Percentiles rank a stretch among this genome's conserved stretches.
Conservation (phyloP, 345 rosid genomes). For the Citrus mangshanensis region DNA sequence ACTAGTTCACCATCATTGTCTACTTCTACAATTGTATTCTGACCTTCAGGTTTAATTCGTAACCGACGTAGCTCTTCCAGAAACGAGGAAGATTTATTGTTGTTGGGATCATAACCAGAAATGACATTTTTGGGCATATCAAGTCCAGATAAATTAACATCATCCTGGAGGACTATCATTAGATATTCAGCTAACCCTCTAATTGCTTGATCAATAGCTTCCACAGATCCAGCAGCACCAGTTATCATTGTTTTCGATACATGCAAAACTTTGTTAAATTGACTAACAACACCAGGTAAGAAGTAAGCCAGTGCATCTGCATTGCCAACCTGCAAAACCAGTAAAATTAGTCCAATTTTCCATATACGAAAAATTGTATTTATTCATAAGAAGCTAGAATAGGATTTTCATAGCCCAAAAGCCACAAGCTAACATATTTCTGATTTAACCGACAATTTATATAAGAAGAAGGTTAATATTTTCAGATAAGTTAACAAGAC, state of each 20-base stretch:
- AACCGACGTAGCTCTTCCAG: slow-evolving; percentile 67
- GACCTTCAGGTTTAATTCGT: slow-evolving; percentile 43
- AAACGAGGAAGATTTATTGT: slow-evolving; percentile 44
- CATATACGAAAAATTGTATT: background rate
- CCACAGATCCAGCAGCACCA: slow-evolving; percentile 92
- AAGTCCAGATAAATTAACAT: slow-evolving; percentile 48
- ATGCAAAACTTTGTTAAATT: slow-evolving; percentile 74
- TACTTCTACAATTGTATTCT: slow-evolving; percentile 27
- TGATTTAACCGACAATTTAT: background rate
- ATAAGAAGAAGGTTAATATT: background rate
- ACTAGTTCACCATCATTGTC: slow-evolving; percentile 29
- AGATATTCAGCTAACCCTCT: slow-evolving; percentile 89
- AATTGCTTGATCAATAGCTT: slow-evolving; percentile 76
- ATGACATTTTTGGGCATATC: slow-evolving; percentile 23
- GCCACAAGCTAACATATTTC: background rate
- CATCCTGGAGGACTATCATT: slow-evolving; percentile 79
- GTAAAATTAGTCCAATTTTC: slow-evolving; percentile 10
- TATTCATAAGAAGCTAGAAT: background rate
- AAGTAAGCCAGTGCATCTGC: slow-evolving; percentile 93
- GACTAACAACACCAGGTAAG: slow-evolving; percentile 93
- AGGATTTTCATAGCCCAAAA: background rate
- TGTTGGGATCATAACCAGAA: slow-evolving; percentile 27
- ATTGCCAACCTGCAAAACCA: slow-evolving; percentile 62
- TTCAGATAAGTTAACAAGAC: too few relatives aligned
- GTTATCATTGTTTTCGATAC: slow-evolving; percentile 71